These are phyloP conservation scores for Sporothrix protearum DNA, from an alignment of 2,329 filamentous ascomycete species.

Conservation along the genomic window DNA sequence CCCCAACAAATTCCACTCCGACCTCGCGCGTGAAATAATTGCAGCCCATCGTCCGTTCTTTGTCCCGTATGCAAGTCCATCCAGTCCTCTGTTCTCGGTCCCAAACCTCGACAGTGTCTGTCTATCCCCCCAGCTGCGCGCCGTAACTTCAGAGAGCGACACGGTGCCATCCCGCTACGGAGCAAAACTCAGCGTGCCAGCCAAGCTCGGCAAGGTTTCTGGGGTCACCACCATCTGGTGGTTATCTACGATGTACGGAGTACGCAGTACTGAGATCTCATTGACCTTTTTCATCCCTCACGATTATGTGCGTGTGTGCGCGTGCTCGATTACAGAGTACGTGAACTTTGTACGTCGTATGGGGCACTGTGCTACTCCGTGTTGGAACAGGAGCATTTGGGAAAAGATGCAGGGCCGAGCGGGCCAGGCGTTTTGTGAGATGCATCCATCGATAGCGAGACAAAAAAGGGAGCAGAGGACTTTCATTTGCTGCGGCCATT, in stretches of 20 bases:
- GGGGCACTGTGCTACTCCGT: not conserved
- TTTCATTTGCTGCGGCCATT: not conserved
- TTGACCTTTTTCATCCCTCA: not conserved
- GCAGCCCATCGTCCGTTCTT: not conserved
- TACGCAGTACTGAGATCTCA: not conserved
- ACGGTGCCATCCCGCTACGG: constrained; percentile 10
- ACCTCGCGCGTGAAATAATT: not conserved
- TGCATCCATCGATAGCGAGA: not conserved
- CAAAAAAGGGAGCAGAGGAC: not conserved
- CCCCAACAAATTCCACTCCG: not conserved
- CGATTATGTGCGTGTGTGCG: not conserved
- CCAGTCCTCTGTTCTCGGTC: not conserved
- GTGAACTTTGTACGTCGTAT: too few species aligned
- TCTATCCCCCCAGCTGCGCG: not conserved
- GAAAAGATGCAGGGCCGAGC: not conserved
- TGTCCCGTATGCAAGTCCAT: not conserved
- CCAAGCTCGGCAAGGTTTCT: not conserved
- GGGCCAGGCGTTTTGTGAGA: not conserved
- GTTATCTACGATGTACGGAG: too few species aligned
- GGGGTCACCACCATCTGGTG: not conserved
- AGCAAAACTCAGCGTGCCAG: not conserved
- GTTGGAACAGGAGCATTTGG: not conserved
- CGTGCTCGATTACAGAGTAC: not conserved
- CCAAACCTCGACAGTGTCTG: not conserved
- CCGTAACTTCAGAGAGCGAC: not conserved